Percentiles rank a stretch among this genome's conserved stretches.
These are phyloP conservation scores for Gynostemma pentaphyllum DNA, from an alignment of 306 rosid species.

Conservation along the genomic window DNA sequence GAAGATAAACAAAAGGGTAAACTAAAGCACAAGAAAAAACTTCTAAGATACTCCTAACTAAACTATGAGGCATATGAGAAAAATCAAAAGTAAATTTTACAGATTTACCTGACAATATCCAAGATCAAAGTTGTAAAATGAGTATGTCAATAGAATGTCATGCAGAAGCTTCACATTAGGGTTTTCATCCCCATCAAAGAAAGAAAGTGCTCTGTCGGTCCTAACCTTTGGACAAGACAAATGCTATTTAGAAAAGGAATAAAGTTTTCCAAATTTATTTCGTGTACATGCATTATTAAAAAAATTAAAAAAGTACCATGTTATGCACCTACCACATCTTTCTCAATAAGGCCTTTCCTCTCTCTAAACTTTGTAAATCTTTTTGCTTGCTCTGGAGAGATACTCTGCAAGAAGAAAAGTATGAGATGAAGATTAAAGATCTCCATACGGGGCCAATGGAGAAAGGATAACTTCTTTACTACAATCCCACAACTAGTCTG, in stretches of 20 bases:
- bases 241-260: constrained; percentile 1
- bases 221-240: constrained; percentile 57
- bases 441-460: neutral
- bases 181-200: constrained; percentile 95
- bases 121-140: constrained; percentile 98
- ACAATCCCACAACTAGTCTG: neutral
- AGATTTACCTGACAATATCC: constrained; percentile 91
- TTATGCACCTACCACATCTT: constrained; percentile 79
- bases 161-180: constrained; percentile 61
- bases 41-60: neutral
- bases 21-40: neutral
- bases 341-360: constrained; percentile 92
- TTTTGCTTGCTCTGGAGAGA: constrained; percentile 72
- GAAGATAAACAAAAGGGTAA: neutral
- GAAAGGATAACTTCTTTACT: constrained; percentile 3
- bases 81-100: too few species aligned
- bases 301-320: constrained; percentile 7
- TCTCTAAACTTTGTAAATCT: constrained; percentile 94
- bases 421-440: neutral
- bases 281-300: constrained; percentile 5
- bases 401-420: constrained; percentile 44
- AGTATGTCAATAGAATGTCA: constrained; percentile 83
- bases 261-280: constrained; percentile 1
- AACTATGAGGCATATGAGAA: neutral
- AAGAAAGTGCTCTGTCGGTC: constrained; percentile 69